A percentile compares a stretch with the other conserved stretches of the same genome.
Evolutionary conservation across 345 rosid species (phyloP).

Genomic region (Aurinia saxatilis): DNA sequence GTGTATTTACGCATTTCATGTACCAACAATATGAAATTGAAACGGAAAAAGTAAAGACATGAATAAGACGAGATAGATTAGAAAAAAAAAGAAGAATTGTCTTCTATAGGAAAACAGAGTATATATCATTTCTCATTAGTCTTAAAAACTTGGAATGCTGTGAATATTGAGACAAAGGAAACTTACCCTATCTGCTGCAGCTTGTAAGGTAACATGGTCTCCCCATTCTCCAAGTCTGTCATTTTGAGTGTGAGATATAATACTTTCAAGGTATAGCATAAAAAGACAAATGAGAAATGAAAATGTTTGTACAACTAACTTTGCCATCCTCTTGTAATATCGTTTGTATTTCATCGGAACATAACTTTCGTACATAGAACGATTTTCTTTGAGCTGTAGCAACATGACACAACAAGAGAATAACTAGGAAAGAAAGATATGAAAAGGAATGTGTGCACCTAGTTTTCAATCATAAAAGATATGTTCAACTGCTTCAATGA

Average conservation of each 20-base stretch:
- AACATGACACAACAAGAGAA: constrained; percentile 20
- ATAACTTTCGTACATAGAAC: constrained; percentile 68
- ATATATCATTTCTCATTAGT: background rate
- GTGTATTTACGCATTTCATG: background rate
- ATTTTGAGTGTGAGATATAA: constrained; percentile 5
- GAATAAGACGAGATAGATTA: background rate
- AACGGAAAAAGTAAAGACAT: background rate
- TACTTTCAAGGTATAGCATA: background rate
- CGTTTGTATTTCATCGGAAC: constrained; percentile 93
- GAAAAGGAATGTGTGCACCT: constrained; percentile 4
- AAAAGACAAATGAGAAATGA: background rate
- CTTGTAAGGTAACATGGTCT: constrained; percentile 90
- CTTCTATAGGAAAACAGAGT: constrained; percentile 9
- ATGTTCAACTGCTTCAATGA: background rate
- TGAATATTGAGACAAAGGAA: constrained; percentile 7
- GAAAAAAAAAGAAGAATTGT: background rate
- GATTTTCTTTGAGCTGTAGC: constrained; percentile 67
- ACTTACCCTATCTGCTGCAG: constrained; percentile 89
- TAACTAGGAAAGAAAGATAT: constrained; percentile 11
- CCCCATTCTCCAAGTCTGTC: constrained; percentile 92
- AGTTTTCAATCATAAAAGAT: background rate
- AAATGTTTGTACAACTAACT: constrained; percentile 42
- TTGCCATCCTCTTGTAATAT: constrained; percentile 77
- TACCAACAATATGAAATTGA: background rate
- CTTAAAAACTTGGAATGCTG: background rate